These are phyloP conservation scores for Rhizoclosmatium globosum DNA, from an alignment of 192 early-diverging fungal species.

Conservation along the genomic window DNA sequence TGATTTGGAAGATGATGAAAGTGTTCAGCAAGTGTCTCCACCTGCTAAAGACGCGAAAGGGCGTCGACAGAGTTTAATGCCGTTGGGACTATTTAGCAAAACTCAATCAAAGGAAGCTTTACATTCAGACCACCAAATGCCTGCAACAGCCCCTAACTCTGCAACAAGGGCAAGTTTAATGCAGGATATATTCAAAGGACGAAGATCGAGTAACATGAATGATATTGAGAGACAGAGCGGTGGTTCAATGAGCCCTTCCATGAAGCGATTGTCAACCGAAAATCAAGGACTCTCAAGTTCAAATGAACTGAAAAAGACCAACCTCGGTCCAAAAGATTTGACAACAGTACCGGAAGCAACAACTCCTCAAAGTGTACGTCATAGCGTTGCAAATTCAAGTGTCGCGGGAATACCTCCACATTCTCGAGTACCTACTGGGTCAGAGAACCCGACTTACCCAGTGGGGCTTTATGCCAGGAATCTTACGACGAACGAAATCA, in stretches of 20 bases:
- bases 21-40: not conserved
- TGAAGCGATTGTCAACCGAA: not conserved
- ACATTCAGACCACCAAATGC: no score
- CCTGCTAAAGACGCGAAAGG: not conserved
- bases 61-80: not conserved
- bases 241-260: not conserved
- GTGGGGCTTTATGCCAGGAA: not conserved
- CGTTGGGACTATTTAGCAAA: not conserved
- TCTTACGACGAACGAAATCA: not conserved
- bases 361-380: not conserved
- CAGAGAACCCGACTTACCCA: no score
- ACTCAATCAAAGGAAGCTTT: not conserved
- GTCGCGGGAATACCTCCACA: not conserved
- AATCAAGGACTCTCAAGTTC: not conserved
- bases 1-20: slow-evolving; percentile 22
- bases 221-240: not conserved
- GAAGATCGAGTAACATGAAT: not conserved
- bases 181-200: not conserved
- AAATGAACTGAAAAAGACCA: not conserved
- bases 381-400: not conserved
- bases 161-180: not conserved
- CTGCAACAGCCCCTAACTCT: no score
- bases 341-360: not conserved
- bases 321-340: no score
- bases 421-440: not conserved